Evolutionary conservation across 306 rosid species (phyloP), one percentile per base, ranked within the genome.

Genomic region (Acmispon strigosus): DNA sequence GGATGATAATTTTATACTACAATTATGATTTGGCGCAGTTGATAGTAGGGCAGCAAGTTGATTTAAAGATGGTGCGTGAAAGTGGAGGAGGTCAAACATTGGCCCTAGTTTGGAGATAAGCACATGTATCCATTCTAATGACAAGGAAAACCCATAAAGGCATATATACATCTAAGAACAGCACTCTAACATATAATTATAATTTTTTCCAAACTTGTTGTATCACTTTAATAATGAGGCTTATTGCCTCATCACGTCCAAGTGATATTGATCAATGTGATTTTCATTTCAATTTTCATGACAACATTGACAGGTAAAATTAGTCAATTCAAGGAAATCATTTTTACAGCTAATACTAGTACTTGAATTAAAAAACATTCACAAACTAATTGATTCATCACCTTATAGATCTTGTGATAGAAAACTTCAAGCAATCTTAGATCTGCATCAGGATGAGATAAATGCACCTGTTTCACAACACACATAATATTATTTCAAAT

Each of bases 371-470:
- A 3, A 13, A 32, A 45, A 44, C n/a, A 11, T 43, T 50, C 16
- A 36, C 0, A 48, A 36, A 52, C 55, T 48, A 6, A 7, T 2
- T 37, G 7, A 37, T 15, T 32, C 13, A 4, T 10, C 63, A 92
- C 97, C 96, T 92, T 92, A 66, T 92, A 92, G 47, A 92, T 92
- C 84, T 85, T 92, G 84, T 92, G 97, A 75, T 85, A 89, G 76
- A 92, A 92, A 81, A 89, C 94, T 73, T 89, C 97, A 17, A 92
- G 87, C 71, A 92, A 76, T 76, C 97, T 83, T 60, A 92, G 84
- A 79, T 89, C 94, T 15, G 91, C 96, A 73, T 83, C 63, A 17
- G 91, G 89, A 81, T 75, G 87, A 32, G 97, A 87, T 73, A 92
- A 78, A 75, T 89, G 96, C 34, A 89, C 94, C 97, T 92, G 91